Conservation (phyloP, 2,329 filamentous ascomycete species). For the Penicillium sp. region DNA sequence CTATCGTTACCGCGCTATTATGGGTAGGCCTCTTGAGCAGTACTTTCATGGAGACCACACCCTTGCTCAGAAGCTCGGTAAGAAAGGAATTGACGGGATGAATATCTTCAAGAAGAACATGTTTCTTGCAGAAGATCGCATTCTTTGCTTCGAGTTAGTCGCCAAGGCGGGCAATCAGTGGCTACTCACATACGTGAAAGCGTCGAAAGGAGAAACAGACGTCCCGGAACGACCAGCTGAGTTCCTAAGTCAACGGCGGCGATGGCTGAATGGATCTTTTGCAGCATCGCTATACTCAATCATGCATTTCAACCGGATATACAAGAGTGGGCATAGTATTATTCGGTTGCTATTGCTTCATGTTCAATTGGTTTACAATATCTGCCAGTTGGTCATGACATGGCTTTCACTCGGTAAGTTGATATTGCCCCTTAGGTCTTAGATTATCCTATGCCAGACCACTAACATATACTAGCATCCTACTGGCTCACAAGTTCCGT, state of each 20-base stretch:
- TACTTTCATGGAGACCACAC: constrained; percentile 98
- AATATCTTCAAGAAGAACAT: constrained; percentile 99
- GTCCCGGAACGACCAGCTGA: constrained; percentile 89
- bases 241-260: constrained; percentile 89
- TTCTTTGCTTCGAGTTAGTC: constrained; percentile 93
- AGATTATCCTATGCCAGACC: background rate
- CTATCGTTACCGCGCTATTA: constrained; percentile 90
- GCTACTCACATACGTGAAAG: constrained; percentile 95
- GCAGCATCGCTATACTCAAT: constrained; percentile 88
- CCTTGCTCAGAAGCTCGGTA: constrained; percentile 78
- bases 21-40: constrained; percentile 87
- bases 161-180: constrained; percentile 96
- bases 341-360: constrained; percentile 96
- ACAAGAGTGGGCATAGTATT: constrained; percentile 90
- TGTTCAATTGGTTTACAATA: constrained; percentile 85
- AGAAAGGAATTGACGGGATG: constrained; percentile 98
- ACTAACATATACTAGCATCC: constrained; percentile 53
- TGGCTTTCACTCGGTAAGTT: constrained; percentile 62
- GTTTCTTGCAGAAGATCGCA: constrained; percentile 98
- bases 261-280: constrained; percentile 97
- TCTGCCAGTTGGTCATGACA: constrained; percentile 71
- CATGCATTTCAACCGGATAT: constrained; percentile 95
- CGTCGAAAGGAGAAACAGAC: constrained; percentile 94
- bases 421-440: background rate
- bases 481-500: constrained; percentile 95